These are phyloP conservation scores for Monotropa hypopitys DNA, from an alignment of 179 eudicot genomes.

Conservation along the genomic window DNA sequence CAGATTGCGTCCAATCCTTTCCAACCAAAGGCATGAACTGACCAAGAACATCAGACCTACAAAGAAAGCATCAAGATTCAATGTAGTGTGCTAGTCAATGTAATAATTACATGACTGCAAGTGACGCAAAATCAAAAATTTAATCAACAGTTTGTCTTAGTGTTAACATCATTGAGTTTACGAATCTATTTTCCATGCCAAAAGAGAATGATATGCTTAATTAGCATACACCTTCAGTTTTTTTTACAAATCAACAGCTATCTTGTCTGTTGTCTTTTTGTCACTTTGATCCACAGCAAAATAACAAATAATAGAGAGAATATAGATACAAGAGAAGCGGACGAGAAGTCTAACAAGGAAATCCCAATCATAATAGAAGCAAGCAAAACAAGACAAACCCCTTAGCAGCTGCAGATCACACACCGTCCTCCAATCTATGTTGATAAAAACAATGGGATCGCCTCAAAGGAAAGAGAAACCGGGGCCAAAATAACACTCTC, in stretches of 20 bases:
- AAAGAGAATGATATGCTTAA: not conserved
- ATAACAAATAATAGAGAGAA: not conserved
- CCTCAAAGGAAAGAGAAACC: not conserved
- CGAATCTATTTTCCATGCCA: not conserved
- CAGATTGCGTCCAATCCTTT: constrained; percentile 96
- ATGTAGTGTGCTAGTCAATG: not conserved
- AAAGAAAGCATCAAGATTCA: constrained; percentile 13
- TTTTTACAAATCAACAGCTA: not conserved
- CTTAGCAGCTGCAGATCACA: not conserved
- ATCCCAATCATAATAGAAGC: not conserved
- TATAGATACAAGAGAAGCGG: not conserved
- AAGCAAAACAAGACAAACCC: not conserved
- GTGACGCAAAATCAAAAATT: not conserved
- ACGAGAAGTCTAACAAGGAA: not conserved
- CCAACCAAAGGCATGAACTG: constrained; percentile 99
- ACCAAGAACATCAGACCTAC: constrained; percentile 98
- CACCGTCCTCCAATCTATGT: not conserved
- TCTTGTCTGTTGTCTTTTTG: not conserved
- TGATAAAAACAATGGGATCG: not conserved
- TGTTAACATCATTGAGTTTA: not conserved
- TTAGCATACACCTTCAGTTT: not conserved
- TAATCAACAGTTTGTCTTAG: not conserved
- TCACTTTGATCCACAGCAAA: not conserved
- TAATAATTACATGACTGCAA: not conserved
- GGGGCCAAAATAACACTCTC: not conserved